Evolutionary conservation across 257 asterid species (phyloP).

Genomic region (Forsythia suspensa): DNA sequence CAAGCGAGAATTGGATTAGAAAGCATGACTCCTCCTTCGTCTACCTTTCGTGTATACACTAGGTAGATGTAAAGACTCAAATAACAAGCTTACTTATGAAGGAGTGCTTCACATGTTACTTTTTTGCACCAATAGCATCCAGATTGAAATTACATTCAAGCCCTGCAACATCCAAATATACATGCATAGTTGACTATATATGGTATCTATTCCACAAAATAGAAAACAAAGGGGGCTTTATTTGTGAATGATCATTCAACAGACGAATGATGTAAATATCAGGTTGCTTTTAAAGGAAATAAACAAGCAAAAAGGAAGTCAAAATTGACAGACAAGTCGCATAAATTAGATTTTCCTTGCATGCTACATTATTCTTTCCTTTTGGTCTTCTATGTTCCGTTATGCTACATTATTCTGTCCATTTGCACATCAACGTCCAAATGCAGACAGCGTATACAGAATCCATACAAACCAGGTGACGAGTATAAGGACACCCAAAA

Average conservation of each 20-base stretch:
- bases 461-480: not conserved
- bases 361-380: not conserved
- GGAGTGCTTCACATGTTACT: constrained; percentile 70
- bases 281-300: not conserved
- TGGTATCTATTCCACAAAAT: constrained; percentile 35
- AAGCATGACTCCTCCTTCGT: constrained; percentile 26
- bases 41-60: constrained; percentile 26
- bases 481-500: no score
- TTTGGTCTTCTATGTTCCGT: not conserved
- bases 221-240: constrained; percentile 15
- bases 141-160: constrained; percentile 48
- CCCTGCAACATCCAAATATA: constrained; percentile 88
- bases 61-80: constrained; percentile 51
- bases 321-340: not conserved
- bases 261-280: constrained; percentile 5
- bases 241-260: constrained; percentile 10
- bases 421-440: not conserved
- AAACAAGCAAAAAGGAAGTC: not conserved
- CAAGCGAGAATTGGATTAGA: not conserved
- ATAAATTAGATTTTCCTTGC: not conserved
- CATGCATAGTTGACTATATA: constrained; percentile 62
- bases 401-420: not conserved
- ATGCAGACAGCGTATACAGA: not conserved
- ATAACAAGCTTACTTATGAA: constrained; percentile 70
- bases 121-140: constrained; percentile 61